Evolutionary conservation across 805 yeast genomes (phyloP), one percentile per base, ranked within the genome.

Genomic region (Yamadazyma sp.): DNA sequence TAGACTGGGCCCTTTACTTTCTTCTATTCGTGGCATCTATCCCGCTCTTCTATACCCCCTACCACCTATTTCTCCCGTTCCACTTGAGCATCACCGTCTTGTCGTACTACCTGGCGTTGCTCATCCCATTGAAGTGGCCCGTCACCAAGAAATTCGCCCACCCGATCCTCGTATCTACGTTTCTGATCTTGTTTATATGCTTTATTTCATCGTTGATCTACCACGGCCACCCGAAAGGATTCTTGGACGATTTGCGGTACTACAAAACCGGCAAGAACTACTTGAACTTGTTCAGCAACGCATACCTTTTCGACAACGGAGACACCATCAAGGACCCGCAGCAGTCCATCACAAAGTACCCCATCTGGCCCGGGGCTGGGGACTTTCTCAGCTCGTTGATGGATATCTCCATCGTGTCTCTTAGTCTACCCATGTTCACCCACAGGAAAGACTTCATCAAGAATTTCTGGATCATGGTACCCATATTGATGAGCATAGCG

Each of bases 291-390:
- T 82, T 83, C 55, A 72, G 72, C 47, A 55, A 62, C 17, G 44
- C 59, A 15, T 49, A 55, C 3, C 34, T 59, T 47, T 43, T 57
- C 29, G 51, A 64, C 23, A 59, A 51, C 26, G 65, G 68, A 5
- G 47, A 56, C 16, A 35, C 41, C 5, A 31, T 25, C n/a, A 23
- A 40, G 10, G 42, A 44, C 11, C 41, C 43, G 10, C 31, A 35
- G 1, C 44, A 41, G 10, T 50, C 54, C 28, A 52, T 40, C 26
- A 64, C 72, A 0, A 50, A 58, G 3, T 57, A 64, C 2, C 68
- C 71, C 1, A 53, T 58, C 14, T 73, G 78, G 74, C 93, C 95
- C 1, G 95, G 95, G 0, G 85, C 90, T 10, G 95, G 95, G 2
- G 95, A 85, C 53, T 66, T 85, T 12, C 67, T 85, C 26, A 55